phyloP scores from a whole-genome alignment of 1,284 basidiomycete genomes.

The Fomitopsis betulina region DNA sequence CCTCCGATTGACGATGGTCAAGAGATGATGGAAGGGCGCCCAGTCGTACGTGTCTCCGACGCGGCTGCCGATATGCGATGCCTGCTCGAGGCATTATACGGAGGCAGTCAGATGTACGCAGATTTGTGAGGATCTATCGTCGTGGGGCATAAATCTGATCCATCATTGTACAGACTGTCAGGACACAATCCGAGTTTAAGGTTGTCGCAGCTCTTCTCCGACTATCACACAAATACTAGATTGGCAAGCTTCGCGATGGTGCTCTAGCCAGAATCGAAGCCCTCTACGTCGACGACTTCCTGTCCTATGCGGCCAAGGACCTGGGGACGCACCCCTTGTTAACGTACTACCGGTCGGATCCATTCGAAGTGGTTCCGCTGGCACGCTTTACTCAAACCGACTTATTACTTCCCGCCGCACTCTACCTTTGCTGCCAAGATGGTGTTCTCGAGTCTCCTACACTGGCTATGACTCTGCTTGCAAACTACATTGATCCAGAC shows the following conservation, averaged over 20 bases:
- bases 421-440: conserved; percentile 15
- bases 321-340: neutral
- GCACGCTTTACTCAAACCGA: conserved; percentile 15
- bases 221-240: conserved; percentile 22
- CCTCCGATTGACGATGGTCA: too few species aligned
- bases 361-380: conserved; percentile 18
- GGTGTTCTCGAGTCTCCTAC: neutral
- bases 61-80: neutral
- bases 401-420: conserved; percentile 18
- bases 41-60: too few species aligned
- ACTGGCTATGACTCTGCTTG: too few species aligned
- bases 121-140: too few species aligned
- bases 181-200: conserved; percentile 11
- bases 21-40: too few species aligned
- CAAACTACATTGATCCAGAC: neutral
- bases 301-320: neutral
- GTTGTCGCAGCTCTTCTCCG: conserved; percentile 19
- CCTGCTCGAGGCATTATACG: neutral
- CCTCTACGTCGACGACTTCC: conserved; percentile 11
- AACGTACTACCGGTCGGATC: conserved; percentile 8
- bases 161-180: neutral
- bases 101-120: too few species aligned
- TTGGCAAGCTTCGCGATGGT: conserved; percentile 14
- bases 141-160: too few species aligned
- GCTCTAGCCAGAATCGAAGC: conserved; percentile 17